phyloP scores from a whole-genome alignment of 2,329 filamentous ascomycete genomes.

The Aaosphaeria arxii region DNA sequence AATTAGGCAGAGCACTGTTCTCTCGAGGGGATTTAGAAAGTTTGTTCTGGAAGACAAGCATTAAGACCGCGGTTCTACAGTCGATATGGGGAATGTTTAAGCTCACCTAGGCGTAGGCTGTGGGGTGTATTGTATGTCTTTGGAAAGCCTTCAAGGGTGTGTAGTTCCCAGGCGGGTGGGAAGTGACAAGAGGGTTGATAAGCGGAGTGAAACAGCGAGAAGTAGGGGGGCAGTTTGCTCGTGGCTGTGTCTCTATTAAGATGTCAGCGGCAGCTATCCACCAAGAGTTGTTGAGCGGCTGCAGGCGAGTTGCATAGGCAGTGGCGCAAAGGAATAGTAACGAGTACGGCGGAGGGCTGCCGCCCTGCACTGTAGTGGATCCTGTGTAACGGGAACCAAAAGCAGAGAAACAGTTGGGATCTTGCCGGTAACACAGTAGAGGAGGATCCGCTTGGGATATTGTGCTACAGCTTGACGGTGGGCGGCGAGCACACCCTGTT shows the following conservation, averaged over 20 bases:
- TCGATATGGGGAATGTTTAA: too few relatives aligned
- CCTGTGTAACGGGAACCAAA: slow-evolving; percentile 27
- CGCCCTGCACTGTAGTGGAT: slow-evolving; percentile 25
- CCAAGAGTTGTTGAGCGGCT: slow-evolving; percentile 18
- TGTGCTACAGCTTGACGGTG: background rate
- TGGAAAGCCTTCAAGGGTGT: background rate
- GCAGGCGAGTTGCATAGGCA: slow-evolving; percentile 29
- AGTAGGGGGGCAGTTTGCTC: slow-evolving; percentile 17
- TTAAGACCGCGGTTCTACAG: too few relatives aligned
- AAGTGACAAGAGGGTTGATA: slow-evolving; percentile 13
- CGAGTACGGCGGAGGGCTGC: slow-evolving; percentile 30
- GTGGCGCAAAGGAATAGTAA: slow-evolving; percentile 33
- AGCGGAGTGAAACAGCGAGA: slow-evolving; percentile 13
- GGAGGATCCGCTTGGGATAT: slow-evolving; percentile 19
- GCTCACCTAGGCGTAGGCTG: too few relatives aligned
- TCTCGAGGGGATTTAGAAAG: slow-evolving; percentile 20
- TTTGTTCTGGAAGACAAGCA: slow-evolving; percentile 19
- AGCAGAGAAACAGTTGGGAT: slow-evolving; percentile 26
- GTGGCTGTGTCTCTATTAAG: slow-evolving; percentile 23
- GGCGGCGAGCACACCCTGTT: too few relatives aligned
- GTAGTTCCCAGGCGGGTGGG: slow-evolving; percentile 14
- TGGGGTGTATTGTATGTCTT: too few relatives aligned
- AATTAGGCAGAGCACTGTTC: slow-evolving; percentile 27
- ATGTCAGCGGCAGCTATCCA: slow-evolving; percentile 26
- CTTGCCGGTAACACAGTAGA: slow-evolving; percentile 23